Evolutionary conservation across 2,329 filamentous ascomycete species (phyloP).

Genomic region (Fusarium bactridioides): DNA sequence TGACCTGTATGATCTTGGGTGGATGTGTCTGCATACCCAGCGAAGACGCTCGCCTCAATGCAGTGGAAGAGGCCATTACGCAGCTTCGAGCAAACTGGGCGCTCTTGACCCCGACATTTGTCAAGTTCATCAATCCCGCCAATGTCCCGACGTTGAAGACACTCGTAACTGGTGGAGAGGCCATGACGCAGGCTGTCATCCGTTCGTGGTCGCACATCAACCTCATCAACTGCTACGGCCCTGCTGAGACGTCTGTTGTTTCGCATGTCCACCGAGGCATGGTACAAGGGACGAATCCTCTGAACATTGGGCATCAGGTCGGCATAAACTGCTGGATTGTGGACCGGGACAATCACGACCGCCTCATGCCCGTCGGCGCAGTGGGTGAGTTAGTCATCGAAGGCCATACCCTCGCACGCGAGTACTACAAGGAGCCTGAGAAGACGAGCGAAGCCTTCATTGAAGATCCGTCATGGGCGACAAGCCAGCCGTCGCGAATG

Average conservation of each 20-base stretch:
- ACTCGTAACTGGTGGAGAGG: constrained; percentile 37
- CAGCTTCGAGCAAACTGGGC: constrained; percentile 35
- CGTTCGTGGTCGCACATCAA: constrained; percentile 36
- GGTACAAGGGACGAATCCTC: constrained; percentile 24
- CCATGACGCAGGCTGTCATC: constrained; percentile 34
- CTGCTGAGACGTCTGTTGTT: constrained; percentile 35
- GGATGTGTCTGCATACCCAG: constrained; percentile 48
- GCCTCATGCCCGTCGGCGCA: constrained; percentile 42
- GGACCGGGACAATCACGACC: constrained; percentile 36
- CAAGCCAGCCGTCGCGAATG: not conserved
- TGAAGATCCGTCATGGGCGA: constrained; percentile 19
- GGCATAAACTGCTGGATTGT: constrained; percentile 40
- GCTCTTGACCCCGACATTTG: constrained; percentile 29
- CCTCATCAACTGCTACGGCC: constrained; percentile 36
- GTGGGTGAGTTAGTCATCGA: constrained; percentile 50
- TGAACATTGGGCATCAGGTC: constrained; percentile 33
- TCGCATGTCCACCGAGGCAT: constrained; percentile 26
- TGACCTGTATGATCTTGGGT: constrained; percentile 33
- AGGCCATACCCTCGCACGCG: constrained; percentile 53
- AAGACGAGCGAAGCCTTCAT: constrained; percentile 46
- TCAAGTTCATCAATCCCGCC: constrained; percentile 24
- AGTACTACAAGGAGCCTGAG: constrained; percentile 55
- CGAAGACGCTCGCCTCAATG: constrained; percentile 50
- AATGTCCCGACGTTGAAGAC: constrained; percentile 32
- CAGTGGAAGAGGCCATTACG: constrained; percentile 37